Evolutionary conservation across 257 asterid genomes (phyloP).

Genomic region (Linderniella brevidens): DNA sequence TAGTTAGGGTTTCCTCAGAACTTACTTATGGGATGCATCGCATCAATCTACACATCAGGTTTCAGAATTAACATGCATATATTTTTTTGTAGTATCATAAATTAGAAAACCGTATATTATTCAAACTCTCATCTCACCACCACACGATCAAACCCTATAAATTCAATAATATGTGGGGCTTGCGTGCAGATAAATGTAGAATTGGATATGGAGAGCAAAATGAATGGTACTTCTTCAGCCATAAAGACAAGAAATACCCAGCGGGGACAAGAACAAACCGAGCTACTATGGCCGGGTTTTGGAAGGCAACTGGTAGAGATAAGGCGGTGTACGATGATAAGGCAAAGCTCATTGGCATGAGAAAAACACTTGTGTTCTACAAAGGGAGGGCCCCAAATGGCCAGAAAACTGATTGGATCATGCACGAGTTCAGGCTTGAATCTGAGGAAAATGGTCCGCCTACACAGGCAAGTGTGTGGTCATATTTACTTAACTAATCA

Average conservation of each 20-base stretch:
- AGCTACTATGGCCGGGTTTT: constrained; percentile 61
- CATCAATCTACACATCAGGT: too few species aligned
- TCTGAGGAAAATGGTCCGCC: constrained; percentile 21
- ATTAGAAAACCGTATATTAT: too few species aligned
- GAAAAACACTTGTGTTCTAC: constrained; percentile 64
- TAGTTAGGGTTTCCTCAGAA: too few species aligned
- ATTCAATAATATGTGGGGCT: background rate
- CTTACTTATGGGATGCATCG: too few species aligned
- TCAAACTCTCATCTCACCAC: too few species aligned
- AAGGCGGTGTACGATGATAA: constrained; percentile 41
- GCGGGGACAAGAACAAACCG: constrained; percentile 58
- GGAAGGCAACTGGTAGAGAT: constrained; percentile 70
- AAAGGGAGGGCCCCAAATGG: constrained; percentile 70
- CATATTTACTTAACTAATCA: too few species aligned
- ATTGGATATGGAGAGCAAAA: constrained; percentile 57
- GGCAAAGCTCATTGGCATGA: constrained; percentile 46
- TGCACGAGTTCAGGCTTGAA: constrained; percentile 59
- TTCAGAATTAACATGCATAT: too few species aligned
- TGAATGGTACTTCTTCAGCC: constrained; percentile 64
- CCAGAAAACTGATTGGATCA: constrained; percentile 57
- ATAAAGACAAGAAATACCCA: constrained; percentile 56
- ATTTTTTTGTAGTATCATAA: too few species aligned
- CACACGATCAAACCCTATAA: too few species aligned
- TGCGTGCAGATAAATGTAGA: constrained; percentile 44
- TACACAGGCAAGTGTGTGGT: background rate